phyloP scores from a whole-genome alignment of 306 rosid genomes.

The Sechiopsis laciniata region DNA sequence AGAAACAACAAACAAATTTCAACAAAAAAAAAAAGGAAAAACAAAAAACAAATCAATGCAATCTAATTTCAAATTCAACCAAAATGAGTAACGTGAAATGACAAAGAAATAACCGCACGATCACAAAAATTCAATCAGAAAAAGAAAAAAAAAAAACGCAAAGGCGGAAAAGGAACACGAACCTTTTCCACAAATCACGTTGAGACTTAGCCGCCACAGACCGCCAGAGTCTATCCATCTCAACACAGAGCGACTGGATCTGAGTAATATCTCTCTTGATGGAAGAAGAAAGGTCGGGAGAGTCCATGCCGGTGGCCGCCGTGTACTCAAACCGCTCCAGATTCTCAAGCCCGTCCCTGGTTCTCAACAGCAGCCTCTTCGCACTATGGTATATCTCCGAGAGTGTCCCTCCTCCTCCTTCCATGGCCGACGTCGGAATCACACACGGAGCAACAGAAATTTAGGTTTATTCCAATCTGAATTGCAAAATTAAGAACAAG shows the following conservation, averaged over 20 bases:
- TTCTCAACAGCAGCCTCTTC: conserved; percentile 48
- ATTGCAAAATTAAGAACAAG: background rate
- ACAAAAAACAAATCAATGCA: background rate
- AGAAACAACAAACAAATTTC: background rate
- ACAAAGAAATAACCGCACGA: background rate
- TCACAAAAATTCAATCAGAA: background rate
- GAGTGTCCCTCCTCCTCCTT: conserved; percentile 44
- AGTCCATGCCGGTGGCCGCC: conserved; percentile 34
- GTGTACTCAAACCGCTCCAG: conserved; percentile 66
- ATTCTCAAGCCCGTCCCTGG: conserved; percentile 59
- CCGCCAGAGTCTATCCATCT: conserved; percentile 80
- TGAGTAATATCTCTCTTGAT: conserved; percentile 58
- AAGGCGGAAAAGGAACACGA: background rate
- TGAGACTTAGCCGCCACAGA: conserved; percentile 62
- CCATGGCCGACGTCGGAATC: conserved; percentile 25
- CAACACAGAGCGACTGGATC: conserved; percentile 71
- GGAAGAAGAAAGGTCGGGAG: conserved; percentile 53
- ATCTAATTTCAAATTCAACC: background rate
- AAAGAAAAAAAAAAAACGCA: too few relatives aligned
- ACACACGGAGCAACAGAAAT: background rate
- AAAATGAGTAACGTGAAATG: background rate
- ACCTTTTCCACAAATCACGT: conserved; percentile 92
- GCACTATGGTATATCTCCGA: conserved; percentile 71
- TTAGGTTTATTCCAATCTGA: background rate
- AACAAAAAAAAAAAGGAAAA: background rate